Evolutionary conservation across 2,329 filamentous ascomycete genomes (phyloP).

Genomic region (Erysiphe pulchra): DNA sequence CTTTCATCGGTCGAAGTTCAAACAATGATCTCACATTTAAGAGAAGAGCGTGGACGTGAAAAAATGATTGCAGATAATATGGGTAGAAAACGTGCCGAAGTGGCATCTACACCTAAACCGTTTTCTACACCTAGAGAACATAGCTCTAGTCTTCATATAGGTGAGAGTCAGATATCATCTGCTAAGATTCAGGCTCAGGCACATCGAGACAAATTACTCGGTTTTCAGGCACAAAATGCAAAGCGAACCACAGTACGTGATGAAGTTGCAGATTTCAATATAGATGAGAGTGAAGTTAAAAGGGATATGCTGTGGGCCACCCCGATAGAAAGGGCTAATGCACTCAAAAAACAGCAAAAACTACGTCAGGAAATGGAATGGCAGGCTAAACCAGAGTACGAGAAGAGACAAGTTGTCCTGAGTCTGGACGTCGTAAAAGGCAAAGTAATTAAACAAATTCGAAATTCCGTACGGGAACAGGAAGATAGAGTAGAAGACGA

Average conservation of each 20-base stretch:
- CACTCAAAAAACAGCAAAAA: conserved; percentile 44
- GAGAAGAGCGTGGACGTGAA: conserved; percentile 66
- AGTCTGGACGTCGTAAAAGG: conserved; percentile 41
- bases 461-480: neutral
- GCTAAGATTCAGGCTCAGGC: conserved; percentile 26
- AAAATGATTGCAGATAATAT: conserved; percentile 61
- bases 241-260: conserved; percentile 42
- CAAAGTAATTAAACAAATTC: conserved; percentile 21
- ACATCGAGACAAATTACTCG: conserved; percentile 38
- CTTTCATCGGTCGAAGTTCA: conserved; percentile 51
- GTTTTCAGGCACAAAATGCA: conserved; percentile 45
- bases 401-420: conserved; percentile 42
- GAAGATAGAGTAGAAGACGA: neutral
- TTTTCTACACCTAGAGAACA: conserved; percentile 24
- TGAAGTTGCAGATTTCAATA: conserved; percentile 39
- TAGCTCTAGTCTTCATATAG: neutral
- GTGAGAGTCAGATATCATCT: conserved; percentile 5
- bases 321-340: conserved; percentile 38
- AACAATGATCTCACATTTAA: conserved; percentile 60
- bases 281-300: conserved; percentile 23
- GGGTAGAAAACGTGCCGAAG: conserved; percentile 37
- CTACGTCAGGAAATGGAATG: conserved; percentile 42
- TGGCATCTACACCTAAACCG: conserved; percentile 31
- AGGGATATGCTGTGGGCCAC: conserved; percentile 40
- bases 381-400: conserved; percentile 40